phyloP scores from a whole-genome alignment of 257 asterid genomes.

The Nicotiana attenuata region DNA sequence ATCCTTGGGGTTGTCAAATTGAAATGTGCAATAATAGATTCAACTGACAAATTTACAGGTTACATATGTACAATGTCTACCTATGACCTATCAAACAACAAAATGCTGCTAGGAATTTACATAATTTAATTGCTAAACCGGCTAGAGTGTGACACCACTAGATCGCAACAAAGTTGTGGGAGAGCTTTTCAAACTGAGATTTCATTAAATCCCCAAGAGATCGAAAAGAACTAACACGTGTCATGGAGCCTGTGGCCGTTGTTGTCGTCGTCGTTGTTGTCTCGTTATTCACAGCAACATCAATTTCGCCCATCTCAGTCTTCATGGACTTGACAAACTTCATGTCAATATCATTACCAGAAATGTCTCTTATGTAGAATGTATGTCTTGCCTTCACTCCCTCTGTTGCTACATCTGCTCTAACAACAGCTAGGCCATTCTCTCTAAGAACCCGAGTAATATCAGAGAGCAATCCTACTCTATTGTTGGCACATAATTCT shows the following conservation, averaged over 20 bases:
- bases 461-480: slow-evolving; percentile 74
- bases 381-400: slow-evolving; percentile 28
- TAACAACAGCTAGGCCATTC: slow-evolving; percentile 42
- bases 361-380: slow-evolving; percentile 69
- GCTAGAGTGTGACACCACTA: neutral
- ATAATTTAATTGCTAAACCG: slow-evolving; percentile 10
- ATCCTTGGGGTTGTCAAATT: neutral
- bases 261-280: slow-evolving; percentile 36
- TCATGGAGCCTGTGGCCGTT: slow-evolving; percentile 14
- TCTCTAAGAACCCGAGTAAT: slow-evolving; percentile 70
- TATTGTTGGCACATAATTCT: slow-evolving; percentile 51
- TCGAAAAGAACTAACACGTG: slow-evolving; percentile 14
- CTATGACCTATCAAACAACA: neutral
- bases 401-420: slow-evolving; percentile 14
- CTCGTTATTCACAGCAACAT: slow-evolving; percentile 29
- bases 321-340: slow-evolving; percentile 49
- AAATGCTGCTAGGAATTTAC: neutral
- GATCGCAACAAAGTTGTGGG: slow-evolving; percentile 5
- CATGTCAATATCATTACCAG: slow-evolving; percentile 58
- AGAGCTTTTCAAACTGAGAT: slow-evolving; percentile 10
- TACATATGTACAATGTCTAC: slow-evolving; percentile 6
- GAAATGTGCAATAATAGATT: neutral
- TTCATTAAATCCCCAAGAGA: slow-evolving; percentile 11
- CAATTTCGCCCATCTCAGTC: slow-evolving; percentile 62
- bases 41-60: neutral